Base-by-base conservation (phyloP, 257 asterid genomes). In the Plantago major region DNA sequence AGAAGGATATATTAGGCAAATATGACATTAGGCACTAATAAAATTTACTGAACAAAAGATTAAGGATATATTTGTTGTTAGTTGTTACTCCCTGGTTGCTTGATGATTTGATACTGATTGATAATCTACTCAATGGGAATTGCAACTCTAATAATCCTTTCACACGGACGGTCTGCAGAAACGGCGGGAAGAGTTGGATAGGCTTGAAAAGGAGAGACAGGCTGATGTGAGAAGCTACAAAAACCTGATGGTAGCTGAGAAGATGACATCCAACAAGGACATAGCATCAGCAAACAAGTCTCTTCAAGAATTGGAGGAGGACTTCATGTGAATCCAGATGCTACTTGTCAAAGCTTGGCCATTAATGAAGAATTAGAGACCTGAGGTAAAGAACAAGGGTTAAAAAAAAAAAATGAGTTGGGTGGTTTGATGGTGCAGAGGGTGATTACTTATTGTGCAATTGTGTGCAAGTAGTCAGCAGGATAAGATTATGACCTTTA, bases 191-290 rank as follows among this genome's bases (percentile, higher is more conserved):
- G 97, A 92, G 19, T 64, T 89, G 67, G 97, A 82, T 0, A 86
- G 78, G 81, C 87, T 92, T 14, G 97, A 92, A 45, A 90, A 86
- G 60, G 98, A 90, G 76, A 85, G 82, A 72, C 95, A 86, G 55
- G 70, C 95, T 5, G 97, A 89, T 61, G n/a, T 78, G 64, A 82
- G 98, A 76, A 92, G 98, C 91, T 92, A 92, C 89, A 89, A 89
- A 66, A 86, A 92, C 68, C 71, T 89, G 83, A 92, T 92, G 98
- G 96, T 92, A 46, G 88, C 96, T 17, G 96, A 92, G 67, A 92
- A 89, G 78, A 92, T 92, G 98, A 92, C 98, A 0, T 92, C 98
- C 0, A 92, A 89, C 80, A 92, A 83, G 76, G 95, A 92, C 66
- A 80, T 92, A 54, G 97, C 98, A 15, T 76, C 98, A 13, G 54